Evolutionary conservation across 495 filamentous ascomycete species (phyloP).

Genomic region (Cercophora scortea): DNA sequence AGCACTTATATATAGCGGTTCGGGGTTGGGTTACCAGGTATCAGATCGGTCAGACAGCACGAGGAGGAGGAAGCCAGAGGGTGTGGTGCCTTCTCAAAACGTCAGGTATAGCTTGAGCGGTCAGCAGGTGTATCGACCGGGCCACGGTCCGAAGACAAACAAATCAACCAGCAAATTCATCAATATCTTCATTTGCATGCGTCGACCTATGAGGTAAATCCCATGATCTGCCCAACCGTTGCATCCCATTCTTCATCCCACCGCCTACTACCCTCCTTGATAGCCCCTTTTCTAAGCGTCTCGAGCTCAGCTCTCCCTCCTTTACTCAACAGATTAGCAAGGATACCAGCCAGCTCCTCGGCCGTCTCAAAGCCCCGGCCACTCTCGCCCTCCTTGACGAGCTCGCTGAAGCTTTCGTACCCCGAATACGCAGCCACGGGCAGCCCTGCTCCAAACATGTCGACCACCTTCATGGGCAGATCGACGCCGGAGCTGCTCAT

Average conservation of each 20-base stretch:
- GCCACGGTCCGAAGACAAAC: too few relatives aligned
- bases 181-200: too few relatives aligned
- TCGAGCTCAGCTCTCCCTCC: slow-evolving; percentile 42
- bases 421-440: slow-evolving; percentile 79
- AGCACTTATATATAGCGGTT: too few relatives aligned
- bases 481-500: slow-evolving; percentile 91
- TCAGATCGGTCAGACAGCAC: too few relatives aligned
- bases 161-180: too few relatives aligned
- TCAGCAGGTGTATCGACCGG: too few relatives aligned
- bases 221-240: slow-evolving; percentile 64
- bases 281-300: slow-evolving; percentile 60
- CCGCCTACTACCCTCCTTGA: slow-evolving; percentile 63
- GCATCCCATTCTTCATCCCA: slow-evolving; percentile 96
- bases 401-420: slow-evolving; percentile 80
- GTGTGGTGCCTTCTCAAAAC: too few relatives aligned
- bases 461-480: slow-evolving; percentile 98
- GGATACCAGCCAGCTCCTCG: slow-evolving; percentile 46
- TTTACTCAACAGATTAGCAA: slow-evolving; percentile 55
- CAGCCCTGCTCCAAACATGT: slow-evolving; percentile 93
- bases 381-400: slow-evolving; percentile 80
- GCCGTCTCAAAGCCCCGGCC: slow-evolving; percentile 70
- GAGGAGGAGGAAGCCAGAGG: too few relatives aligned
- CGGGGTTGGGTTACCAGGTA: too few relatives aligned
- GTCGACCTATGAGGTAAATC: slow-evolving; percentile 12
- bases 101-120: too few relatives aligned